Conservation (phyloP, 2,329 filamentous ascomycete species). For the Aureobasidium sp. region DNA sequence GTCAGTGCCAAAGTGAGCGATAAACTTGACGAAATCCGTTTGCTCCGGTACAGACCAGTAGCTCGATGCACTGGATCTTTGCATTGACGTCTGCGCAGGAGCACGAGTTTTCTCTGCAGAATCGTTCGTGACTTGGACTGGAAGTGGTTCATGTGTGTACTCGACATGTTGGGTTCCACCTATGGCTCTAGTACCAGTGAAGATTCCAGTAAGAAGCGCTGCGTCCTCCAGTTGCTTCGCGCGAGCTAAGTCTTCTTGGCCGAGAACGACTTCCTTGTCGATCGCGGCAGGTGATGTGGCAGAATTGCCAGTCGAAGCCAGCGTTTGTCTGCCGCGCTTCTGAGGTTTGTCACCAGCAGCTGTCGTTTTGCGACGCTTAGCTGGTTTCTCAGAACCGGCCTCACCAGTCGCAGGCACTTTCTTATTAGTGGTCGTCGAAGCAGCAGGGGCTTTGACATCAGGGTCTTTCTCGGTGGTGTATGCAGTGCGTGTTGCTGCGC, state of each 20-base stretch:
- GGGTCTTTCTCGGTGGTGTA: slow-evolving; percentile 59
- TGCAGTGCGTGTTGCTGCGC: slow-evolving; percentile 60
- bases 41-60: slow-evolving; percentile 84
- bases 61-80: slow-evolving; percentile 48
- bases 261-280: slow-evolving; percentile 24
- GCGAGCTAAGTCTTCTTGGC: slow-evolving; percentile 26
- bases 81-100: slow-evolving; percentile 17
- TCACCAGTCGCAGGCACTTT: slow-evolving; percentile 22
- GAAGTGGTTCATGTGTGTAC: slow-evolving; percentile 15
- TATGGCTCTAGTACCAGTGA: slow-evolving; percentile 18
- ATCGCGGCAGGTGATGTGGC: slow-evolving; percentile 29
- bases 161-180: slow-evolving; percentile 11
- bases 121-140: slow-evolving; percentile 9
- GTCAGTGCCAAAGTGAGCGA: slow-evolving; percentile 71
- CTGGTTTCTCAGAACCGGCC: slow-evolving; percentile 28
- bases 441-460: slow-evolving; percentile 56
- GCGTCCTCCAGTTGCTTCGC: slow-evolving; percentile 27
- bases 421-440: slow-evolving; percentile 44
- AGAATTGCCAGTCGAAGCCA: slow-evolving; percentile 30
- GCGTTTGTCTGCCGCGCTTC: slow-evolving; percentile 22
- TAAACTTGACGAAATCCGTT: slow-evolving; percentile 65
- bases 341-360: slow-evolving; percentile 27
- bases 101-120: slow-evolving; percentile 11
- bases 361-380: slow-evolving; percentile 22
- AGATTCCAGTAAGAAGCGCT: slow-evolving; percentile 26